Base-by-base conservation (phyloP, 1,284 basidiomycete species). In the Pseudozyma tsukubaensis region DNA sequence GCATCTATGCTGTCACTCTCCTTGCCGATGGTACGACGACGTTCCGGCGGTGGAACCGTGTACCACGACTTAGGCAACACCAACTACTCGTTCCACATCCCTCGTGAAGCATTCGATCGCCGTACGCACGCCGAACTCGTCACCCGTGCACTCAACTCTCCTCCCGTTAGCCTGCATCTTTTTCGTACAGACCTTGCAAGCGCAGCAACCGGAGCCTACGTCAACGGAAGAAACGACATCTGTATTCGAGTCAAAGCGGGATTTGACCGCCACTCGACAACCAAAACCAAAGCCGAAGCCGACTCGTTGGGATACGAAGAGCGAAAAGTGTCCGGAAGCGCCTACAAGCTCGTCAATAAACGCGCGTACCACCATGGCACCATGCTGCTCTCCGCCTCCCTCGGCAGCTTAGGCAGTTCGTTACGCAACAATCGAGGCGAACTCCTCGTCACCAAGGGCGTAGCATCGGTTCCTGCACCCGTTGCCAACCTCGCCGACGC, bases 351-450 rank as follows among this genome's bases (percentile, higher is more conserved):
- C 64, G 92, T 92, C 42, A 92, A 90, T 75, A 90, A 90, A 66
- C 88, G 97, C 16, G 94, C 95, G 1, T 99, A 98, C 85, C 96
- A 99, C 81, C 97, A 99, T 82, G 97, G 97, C 0, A 99, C 96
- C n/a, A 97, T 99, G 96, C 89, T 99, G 32, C 92, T 99, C 7
- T 62, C 69, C 8, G 72, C 81, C 1, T 62, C 79, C 21, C 54
- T 84, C 3, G 59, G 55, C 10, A 65, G 64, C 36, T 59, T 84
- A 19, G 79, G 77, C 7, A 70, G 75, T 18, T 68, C 76, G n/a
- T 59, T 79, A 37, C 57, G 64, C 34, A 91, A 92, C 13, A 92
- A 93, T 5, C 96, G 65, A 1, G 92, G 92, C 0, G 89, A 91
- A 55, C 86, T 93, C 11, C 87, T 98, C 48, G 88, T 89, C 0